phyloP scores from a whole-genome alignment of 306 rosid genomes.

The Gastrolobium bilobum region DNA sequence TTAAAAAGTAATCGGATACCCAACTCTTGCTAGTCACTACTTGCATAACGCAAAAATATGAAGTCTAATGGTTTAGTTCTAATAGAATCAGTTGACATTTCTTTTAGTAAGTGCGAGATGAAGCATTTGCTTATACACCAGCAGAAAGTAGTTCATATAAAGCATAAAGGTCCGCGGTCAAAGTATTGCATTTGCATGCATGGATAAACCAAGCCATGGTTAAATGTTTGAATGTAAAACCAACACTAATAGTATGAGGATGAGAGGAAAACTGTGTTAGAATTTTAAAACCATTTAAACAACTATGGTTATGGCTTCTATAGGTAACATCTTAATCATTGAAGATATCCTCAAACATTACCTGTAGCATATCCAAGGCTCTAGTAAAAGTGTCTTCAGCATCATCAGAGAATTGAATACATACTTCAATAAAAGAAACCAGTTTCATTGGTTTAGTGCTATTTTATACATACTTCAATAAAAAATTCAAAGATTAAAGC shows the following conservation, averaged over 20 bases:
- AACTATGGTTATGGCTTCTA: slow-evolving; percentile 6
- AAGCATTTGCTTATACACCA: slow-evolving; percentile 17
- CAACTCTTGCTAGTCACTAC: neutral
- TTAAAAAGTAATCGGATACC: neutral
- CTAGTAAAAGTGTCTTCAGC: slow-evolving; percentile 78
- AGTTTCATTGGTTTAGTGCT: neutral
- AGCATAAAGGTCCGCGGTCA: neutral
- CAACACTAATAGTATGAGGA: too few species aligned
- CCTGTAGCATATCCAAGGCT: slow-evolving; percentile 75
- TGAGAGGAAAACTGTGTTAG: neutral
- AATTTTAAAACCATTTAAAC: slow-evolving; percentile 2
- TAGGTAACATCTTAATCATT: slow-evolving; percentile 12
- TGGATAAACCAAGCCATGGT: too few species aligned
- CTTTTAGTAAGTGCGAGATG: neutral
- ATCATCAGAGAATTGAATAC: slow-evolving; percentile 73
- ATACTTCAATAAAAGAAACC: slow-evolving; percentile 39
- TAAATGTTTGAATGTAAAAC: too few species aligned
- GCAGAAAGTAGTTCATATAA: neutral
- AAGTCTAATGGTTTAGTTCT: neutral
- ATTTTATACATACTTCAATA: slow-evolving; percentile 10
- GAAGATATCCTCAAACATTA: slow-evolving; percentile 43
- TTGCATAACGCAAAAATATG: neutral
- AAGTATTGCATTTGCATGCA: slow-evolving; percentile 1
- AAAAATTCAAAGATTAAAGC: slow-evolving; percentile 47
- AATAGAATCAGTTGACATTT: neutral